phyloP scores from a whole-genome alignment of 768 basidiomycete genomes.

The Cyathus striatus region DNA sequence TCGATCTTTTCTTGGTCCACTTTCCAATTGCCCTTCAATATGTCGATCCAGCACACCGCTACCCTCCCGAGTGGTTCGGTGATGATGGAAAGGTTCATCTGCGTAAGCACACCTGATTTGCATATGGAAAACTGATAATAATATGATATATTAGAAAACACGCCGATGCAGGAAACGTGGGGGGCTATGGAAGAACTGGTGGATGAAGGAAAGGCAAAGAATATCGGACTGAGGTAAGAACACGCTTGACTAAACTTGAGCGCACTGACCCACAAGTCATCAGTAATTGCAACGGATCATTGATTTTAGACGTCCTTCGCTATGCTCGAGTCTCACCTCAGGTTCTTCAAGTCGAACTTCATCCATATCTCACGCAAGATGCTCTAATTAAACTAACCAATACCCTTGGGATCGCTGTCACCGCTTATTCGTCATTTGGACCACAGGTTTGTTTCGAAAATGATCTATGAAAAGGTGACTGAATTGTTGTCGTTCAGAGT shows the following conservation, averaged over 20 bases:
- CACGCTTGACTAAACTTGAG: too few species aligned
- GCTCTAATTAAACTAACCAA: conserved; percentile 53
- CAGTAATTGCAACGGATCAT: conserved; percentile 70
- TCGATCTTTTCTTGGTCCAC: conserved; percentile 78
- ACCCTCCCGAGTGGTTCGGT: conserved; percentile 81
- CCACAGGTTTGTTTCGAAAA: conserved; percentile 17
- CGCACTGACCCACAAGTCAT: background rate
- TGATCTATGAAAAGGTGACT: conserved; percentile 16
- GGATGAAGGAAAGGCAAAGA: conserved; percentile 63
- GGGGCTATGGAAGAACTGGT: conserved; percentile 74
- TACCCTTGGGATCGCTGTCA: conserved; percentile 52
- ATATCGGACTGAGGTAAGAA: conserved; percentile 71
- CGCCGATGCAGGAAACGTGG: conserved; percentile 82
- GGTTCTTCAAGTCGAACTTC: conserved; percentile 65
- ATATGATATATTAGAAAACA: conserved; percentile 38
- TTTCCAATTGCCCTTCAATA: conserved; percentile 83
- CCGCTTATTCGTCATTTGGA: conserved; percentile 57
- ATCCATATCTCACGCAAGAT: conserved; percentile 66
- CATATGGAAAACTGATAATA: background rate
- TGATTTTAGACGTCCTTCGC: conserved; percentile 72
- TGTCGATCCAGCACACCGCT: conserved; percentile 69
- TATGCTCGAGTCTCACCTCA: conserved; percentile 74
- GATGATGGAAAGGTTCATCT: conserved; percentile 67
- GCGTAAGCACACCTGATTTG: conserved; percentile 29
- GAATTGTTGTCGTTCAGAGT: conserved; percentile 26